Conservation (phyloP, 2,329 filamentous ascomycete genomes). For the Verticillium longisporum region DNA sequence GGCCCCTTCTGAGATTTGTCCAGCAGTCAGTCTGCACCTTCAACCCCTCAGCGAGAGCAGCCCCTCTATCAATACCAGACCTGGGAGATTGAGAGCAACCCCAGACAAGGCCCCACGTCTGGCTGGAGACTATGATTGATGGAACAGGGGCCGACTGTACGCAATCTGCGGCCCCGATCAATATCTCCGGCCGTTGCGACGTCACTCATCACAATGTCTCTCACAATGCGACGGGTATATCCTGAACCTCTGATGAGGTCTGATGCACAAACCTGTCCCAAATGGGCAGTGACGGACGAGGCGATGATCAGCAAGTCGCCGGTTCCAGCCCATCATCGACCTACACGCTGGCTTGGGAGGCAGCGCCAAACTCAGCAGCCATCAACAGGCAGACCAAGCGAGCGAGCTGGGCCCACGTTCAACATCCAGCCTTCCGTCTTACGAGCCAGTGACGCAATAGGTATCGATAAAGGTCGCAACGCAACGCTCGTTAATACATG, state of each 20-base stretch:
- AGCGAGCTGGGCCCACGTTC: background rate
- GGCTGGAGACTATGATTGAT: background rate
- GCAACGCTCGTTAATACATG: background rate
- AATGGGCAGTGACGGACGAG: background rate
- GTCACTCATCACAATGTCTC: background rate
- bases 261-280: background rate
- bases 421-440: background rate
- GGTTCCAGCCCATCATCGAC: background rate
- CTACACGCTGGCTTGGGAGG: background rate
- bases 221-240: background rate
- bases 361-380: background rate
- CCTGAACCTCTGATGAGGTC: background rate
- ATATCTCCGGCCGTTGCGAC: background rate
- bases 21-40: too few relatives aligned
- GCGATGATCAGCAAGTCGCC: background rate
- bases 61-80: background rate
- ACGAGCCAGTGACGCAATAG: background rate
- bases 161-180: background rate
- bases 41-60: background rate
- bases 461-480: background rate
- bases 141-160: background rate
- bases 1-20: too few relatives aligned
- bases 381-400: background rate
- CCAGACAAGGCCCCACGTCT: background rate
- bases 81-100: background rate